These are phyloP conservation scores for Saccharomycopsis hybrid DNA, from an alignment of 1,139 yeast species.

Conservation along the genomic window DNA sequence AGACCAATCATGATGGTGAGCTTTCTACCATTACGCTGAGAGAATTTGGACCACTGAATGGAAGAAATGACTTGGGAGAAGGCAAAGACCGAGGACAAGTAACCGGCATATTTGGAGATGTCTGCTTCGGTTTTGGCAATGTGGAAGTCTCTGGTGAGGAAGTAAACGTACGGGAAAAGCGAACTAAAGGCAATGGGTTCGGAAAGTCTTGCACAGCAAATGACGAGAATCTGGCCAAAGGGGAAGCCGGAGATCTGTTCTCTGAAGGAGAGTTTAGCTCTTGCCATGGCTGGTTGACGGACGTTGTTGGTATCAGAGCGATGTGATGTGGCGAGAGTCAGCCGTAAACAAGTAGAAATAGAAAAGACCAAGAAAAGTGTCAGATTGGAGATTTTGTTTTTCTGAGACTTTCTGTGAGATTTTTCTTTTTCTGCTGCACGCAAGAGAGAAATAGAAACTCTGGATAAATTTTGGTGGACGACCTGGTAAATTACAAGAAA, in stretches of 20 bases:
- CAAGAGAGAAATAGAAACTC: no score
- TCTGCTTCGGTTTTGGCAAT: constrained; percentile 45
- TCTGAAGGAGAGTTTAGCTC: constrained; percentile 25
- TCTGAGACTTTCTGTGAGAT: no score
- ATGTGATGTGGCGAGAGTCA: neutral
- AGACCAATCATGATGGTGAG: constrained; percentile 47
- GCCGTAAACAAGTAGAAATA: neutral
- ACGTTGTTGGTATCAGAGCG: no score
- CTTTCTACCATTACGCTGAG: constrained; percentile 55
- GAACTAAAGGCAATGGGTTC: constrained; percentile 64
- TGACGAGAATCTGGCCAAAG: constrained; percentile 41
- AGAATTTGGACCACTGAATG: constrained; percentile 51
- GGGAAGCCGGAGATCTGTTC: constrained; percentile 42
- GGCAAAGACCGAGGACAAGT: constrained; percentile 51
- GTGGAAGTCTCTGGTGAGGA: constrained; percentile 54
- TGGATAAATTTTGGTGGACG: no score
- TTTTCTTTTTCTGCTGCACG: no score
- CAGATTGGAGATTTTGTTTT: no score
- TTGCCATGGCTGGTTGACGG: constrained; percentile 3
- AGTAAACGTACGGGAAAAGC: constrained; percentile 56
- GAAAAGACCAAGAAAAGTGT: neutral
- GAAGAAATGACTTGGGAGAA: constrained; percentile 47
- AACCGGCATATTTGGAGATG: constrained; percentile 52
- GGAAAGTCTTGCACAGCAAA: constrained; percentile 43
- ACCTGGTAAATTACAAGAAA: no score